Evolutionary conservation across 805 yeast genomes (phyloP).

Genomic region (Saturnispora quitensis): DNA sequence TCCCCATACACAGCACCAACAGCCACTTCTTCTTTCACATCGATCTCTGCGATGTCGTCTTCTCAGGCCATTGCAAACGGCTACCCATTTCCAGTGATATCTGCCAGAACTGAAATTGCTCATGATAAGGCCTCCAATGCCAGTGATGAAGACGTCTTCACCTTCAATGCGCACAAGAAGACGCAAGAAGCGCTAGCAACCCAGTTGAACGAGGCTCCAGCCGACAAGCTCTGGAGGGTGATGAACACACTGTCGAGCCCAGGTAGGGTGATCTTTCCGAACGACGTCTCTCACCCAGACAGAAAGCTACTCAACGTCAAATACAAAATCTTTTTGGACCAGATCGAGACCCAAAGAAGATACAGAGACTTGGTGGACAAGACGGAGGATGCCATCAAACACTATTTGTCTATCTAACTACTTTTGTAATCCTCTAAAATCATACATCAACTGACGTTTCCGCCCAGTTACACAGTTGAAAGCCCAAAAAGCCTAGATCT

Average conservation of each 20-base stretch:
- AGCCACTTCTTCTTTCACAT: conserved; percentile 63
- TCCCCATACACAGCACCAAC: conserved; percentile 76
- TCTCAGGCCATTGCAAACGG: conserved; percentile 20
- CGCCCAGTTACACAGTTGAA: not conserved
- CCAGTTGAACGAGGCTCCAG: conserved; percentile 27
- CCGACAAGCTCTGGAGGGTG: conserved; percentile 71
- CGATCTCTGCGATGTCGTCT: conserved; percentile 41
- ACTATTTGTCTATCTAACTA: conserved; percentile 8
- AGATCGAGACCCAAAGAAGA: conserved; percentile 70
- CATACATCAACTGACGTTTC: not conserved
- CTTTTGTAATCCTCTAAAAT: not conserved
- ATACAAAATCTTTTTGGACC: conserved; percentile 80
- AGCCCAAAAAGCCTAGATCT: not conserved
- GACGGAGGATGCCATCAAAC: conserved; percentile 27
- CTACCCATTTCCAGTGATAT: conserved; percentile 41
- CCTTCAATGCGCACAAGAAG: conserved; percentile 51
- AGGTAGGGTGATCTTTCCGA: conserved; percentile 72
- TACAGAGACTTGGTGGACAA: conserved; percentile 64
- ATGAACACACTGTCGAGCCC: conserved; percentile 81
- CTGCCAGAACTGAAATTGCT: conserved; percentile 28
- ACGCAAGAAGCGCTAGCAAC: conserved; percentile 45
- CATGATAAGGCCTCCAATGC: conserved; percentile 27
- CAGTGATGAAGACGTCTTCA: conserved; percentile 42
- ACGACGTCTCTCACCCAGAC: conserved; percentile 48
- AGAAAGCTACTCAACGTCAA: conserved; percentile 65